Evolutionary conservation across 495 filamentous ascomycete genomes (phyloP).

Genomic region (Daldinia concentrica): DNA sequence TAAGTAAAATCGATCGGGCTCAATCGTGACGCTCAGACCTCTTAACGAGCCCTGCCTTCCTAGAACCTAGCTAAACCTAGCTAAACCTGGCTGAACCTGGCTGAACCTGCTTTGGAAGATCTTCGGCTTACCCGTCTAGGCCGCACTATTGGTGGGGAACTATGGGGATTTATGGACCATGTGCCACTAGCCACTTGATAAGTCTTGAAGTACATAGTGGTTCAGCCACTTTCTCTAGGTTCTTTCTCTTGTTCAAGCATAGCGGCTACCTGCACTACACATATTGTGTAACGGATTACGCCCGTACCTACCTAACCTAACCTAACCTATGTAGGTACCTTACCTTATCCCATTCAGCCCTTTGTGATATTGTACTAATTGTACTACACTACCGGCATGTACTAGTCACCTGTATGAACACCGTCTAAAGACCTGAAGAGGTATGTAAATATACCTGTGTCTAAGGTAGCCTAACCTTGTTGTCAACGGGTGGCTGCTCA

Average conservation of each 20-base stretch:
- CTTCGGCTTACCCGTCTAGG: constrained; percentile 27
- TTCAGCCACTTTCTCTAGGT: constrained; percentile 24
- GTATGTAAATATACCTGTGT: neutral
- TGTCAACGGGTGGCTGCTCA: constrained; percentile 35
- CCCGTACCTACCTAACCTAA: constrained; percentile 8
- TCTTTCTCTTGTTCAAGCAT: constrained; percentile 6
- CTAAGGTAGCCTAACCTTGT: neutral
- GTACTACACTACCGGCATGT: neutral
- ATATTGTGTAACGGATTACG: constrained; percentile 15
- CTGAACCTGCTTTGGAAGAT: constrained; percentile 14
- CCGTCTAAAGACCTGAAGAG: too few relatives aligned
- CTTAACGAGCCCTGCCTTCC: neutral
- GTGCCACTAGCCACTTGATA: constrained; percentile 31
- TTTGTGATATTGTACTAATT: neutral
- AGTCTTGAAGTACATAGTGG: neutral
- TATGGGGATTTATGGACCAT: constrained; percentile 4
- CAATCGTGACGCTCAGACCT: constrained; percentile 30
- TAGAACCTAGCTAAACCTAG: neutral
- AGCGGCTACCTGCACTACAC: neutral
- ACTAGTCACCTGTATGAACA: neutral
- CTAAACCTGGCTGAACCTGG: neutral
- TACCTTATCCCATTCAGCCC: neutral
- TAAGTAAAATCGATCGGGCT: constrained; percentile 38
- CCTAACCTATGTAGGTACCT: neutral
- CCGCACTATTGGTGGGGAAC: constrained; percentile 16